Conservation (phyloP, 73 alveolate genomes). For the Blepharisma japonicum region DNA sequence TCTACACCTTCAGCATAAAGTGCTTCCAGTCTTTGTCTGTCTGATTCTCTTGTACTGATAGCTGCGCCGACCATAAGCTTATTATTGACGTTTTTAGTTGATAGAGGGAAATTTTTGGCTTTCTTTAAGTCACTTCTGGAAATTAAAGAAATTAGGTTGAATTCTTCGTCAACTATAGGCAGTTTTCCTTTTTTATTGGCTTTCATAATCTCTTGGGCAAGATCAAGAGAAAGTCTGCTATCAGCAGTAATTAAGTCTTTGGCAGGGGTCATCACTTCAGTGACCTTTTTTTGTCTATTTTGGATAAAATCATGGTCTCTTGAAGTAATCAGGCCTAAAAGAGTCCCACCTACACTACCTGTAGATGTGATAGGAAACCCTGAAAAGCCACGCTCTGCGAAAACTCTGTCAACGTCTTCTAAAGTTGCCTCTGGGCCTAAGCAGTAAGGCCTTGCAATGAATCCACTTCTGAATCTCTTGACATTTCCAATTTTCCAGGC, state of each 20-base stretch:
- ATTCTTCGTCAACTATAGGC: conserved; percentile 39
- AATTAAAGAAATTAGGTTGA: conserved; percentile 38
- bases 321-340: conserved; percentile 41
- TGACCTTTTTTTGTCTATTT: conserved; percentile 24
- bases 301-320: conserved; percentile 35
- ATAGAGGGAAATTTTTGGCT: conserved; percentile 37
- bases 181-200: conserved; percentile 35
- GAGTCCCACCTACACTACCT: conserved; percentile 42
- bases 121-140: conserved; percentile 48
- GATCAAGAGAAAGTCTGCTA: conserved; percentile 35
- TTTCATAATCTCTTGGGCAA: conserved; percentile 22
- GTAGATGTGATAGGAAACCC: conserved; percentile 45
- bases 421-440: background rate
- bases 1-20: conserved; percentile 43
- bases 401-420: conserved; percentile 37
- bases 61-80: conserved; percentile 47
- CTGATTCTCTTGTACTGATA: conserved; percentile 47
- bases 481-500: conserved; percentile 35
- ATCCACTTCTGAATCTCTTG: conserved; percentile 9
- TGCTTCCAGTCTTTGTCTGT: conserved; percentile 40
- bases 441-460: conserved; percentile 2
- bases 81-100: conserved; percentile 25
- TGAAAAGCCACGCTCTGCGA: conserved; percentile 33
- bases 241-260: conserved; percentile 32
- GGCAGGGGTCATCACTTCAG: conserved; percentile 40